Evolutionary conservation across 2,329 filamentous ascomycete species (phyloP), one percentile per base, ranked within the genome.

Genomic region (Colletotrichum melonis): DNA sequence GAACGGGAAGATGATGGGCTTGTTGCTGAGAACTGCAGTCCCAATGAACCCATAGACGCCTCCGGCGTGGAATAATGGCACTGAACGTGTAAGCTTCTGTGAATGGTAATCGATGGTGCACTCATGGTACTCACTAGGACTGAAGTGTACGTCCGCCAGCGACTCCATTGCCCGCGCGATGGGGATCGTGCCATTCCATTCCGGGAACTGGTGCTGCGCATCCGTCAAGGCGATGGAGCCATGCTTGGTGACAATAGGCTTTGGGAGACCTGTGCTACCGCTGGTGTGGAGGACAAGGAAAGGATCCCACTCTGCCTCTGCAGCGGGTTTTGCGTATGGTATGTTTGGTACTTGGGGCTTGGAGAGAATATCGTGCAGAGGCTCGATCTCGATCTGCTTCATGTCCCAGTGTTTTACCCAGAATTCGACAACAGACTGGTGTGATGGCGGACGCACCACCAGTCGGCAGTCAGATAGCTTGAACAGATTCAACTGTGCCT

Each of bases 211-310:
- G 28, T 46, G 42, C 12, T 55, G 35, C 42, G 30, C 73, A 63
- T 87, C 84, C 2, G 65, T 67, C 24, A 82, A 75, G 1, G 82
- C 78, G 12, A 84, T 24, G 75, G 83, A 79, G 7, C 86, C 85
- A 4, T 86, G 81, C 4, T 76, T 77, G 32, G 79, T 75, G 3
- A 84, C 73, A 26, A 88, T 81, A 0, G 86, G 85, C 75, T 86
- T 87, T 0, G 86, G 86, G 2, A 86, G 78, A 0, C 86, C 86
- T 0, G 85, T 87, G 55, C 82, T 85, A 7, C 86, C 86, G 56
- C 84, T 86, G 1, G 85, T 87, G 75, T 88, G 86, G 7, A 87
- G 76, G 0, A 86, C 80, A 2, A 81, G 42, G 2, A 84, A 65
- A 0, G 86, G 85, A 3, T 87, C 84, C 80, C 83, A 84, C 63